Conservation (phyloP, 495 filamentous ascomycete species). For the Penicillium fimorum region DNA sequence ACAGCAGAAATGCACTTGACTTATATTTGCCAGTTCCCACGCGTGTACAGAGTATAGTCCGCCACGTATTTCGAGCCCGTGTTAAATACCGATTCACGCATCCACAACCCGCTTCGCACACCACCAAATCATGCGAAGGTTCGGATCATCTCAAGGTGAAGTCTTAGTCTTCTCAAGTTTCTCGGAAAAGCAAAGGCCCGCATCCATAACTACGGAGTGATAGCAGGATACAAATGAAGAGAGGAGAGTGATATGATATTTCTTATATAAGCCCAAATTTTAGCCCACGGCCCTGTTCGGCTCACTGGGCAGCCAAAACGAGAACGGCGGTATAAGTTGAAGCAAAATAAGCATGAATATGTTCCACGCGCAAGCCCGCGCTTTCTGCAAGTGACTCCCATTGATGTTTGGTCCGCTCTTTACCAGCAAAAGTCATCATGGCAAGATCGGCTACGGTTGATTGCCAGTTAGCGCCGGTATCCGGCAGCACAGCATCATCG, state of each 20-base stretch:
- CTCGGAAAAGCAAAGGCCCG: no score
- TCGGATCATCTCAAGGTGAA: no score
- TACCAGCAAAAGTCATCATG: constrained; percentile 40
- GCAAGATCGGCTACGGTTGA: constrained; percentile 34
- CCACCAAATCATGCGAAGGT: no score
- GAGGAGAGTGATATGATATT: background rate
- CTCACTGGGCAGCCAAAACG: constrained; percentile 22
- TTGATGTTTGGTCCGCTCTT: constrained; percentile 35
- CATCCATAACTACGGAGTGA: background rate
- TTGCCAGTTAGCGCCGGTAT: constrained; percentile 32
- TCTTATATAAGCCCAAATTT: background rate
- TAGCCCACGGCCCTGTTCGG: background rate
- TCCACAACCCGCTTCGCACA: no score
- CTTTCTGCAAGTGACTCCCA: constrained; percentile 40
- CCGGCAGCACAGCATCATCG: constrained; percentile 40
- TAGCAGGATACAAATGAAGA: background rate
- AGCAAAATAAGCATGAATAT: constrained; percentile 38
- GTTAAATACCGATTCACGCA: no score
- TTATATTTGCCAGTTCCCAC: background rate
- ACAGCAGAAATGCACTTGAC: background rate
- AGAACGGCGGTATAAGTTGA: constrained; percentile 25
- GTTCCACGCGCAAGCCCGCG: constrained; percentile 42
- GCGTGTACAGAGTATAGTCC: background rate
- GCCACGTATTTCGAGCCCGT: no score
- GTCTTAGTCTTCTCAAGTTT: no score